phyloP scores from a whole-genome alignment of 2,329 filamentous ascomycete genomes.

The Fusarium sp. region DNA sequence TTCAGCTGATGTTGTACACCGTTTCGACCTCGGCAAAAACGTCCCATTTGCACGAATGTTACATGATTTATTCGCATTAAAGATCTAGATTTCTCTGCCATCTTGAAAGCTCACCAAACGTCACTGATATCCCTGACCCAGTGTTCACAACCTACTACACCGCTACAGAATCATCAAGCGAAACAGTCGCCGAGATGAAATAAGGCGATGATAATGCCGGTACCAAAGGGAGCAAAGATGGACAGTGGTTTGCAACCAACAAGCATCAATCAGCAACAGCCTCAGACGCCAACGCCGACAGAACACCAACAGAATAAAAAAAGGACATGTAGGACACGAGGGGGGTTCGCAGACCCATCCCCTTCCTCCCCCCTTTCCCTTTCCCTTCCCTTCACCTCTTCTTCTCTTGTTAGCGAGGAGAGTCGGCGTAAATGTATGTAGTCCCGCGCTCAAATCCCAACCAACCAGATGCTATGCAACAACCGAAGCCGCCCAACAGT shows the following conservation, averaged over 20 bases:
- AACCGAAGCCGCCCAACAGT: slow-evolving; percentile 20
- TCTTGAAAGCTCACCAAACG: slow-evolving; percentile 20
- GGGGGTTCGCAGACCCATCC: slow-evolving; percentile 32
- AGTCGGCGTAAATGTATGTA: slow-evolving; percentile 15
- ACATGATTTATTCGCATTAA: slow-evolving; percentile 41
- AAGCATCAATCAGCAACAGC: slow-evolving; percentile 41
- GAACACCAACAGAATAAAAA: slow-evolving; percentile 44
- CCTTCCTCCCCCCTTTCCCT: slow-evolving; percentile 20
- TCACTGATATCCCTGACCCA: slow-evolving; percentile 1
- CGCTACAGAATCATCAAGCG: slow-evolving; percentile 3
- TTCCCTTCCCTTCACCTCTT: slow-evolving; percentile 1
- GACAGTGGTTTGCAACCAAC: slow-evolving; percentile 36
- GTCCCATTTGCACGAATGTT: neutral
- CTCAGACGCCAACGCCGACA: slow-evolving; percentile 51
- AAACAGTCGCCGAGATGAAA: neutral
- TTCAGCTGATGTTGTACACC: neutral
- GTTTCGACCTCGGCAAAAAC: neutral
- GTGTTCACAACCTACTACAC: neutral
- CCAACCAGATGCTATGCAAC: slow-evolving; percentile 45
- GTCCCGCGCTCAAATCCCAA: slow-evolving; percentile 23
- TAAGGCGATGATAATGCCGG: slow-evolving; percentile 21
- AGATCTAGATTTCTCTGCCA: slow-evolving; percentile 46
- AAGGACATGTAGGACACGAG: slow-evolving; percentile 31
- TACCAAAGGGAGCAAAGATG: slow-evolving; percentile 31
- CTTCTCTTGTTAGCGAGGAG: slow-evolving; percentile 8